A percentile compares a stretch with the other conserved stretches of the same genome.
Evolutionary conservation across 2,329 filamentous ascomycete species (phyloP).

Genomic region (Neonectria punicea): DNA sequence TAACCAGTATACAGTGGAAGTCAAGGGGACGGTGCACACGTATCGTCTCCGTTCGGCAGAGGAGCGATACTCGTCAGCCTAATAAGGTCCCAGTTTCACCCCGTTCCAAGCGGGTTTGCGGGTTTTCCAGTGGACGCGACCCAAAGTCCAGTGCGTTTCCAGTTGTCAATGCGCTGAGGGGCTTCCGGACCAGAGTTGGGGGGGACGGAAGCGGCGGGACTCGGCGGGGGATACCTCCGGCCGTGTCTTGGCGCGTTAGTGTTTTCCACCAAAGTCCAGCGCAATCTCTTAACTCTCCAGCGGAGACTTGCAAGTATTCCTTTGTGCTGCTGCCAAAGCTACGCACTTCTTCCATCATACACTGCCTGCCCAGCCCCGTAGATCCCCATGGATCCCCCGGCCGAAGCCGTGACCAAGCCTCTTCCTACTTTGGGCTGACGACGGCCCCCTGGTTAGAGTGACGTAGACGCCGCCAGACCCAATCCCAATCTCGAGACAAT

Average conservation of each 20-base stretch:
- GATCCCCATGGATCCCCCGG: neutral
- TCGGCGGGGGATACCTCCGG: slow-evolving; percentile 4
- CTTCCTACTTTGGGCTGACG: slow-evolving; percentile 11
- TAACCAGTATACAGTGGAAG: neutral
- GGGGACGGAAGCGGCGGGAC: slow-evolving; percentile 23
- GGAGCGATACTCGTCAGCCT: slow-evolving; percentile 7
- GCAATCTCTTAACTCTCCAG: neutral
- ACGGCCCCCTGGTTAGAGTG: slow-evolving; percentile 7
- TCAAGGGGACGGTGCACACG: neutral
- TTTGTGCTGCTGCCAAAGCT: too few relatives aligned
- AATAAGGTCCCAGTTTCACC: slow-evolving; percentile 11
- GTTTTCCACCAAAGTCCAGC: neutral
- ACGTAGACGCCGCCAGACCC: slow-evolving; percentile 13
- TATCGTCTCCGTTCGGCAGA: slow-evolving; percentile 23
- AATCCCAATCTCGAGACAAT: neutral
- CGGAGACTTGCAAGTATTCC: slow-evolving; percentile 2
- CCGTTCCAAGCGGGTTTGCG: slow-evolving; percentile 1
- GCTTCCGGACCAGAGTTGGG: neutral
- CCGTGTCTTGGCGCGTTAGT: slow-evolving; percentile 16
- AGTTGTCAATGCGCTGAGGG: neutral
- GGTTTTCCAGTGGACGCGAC: neutral
- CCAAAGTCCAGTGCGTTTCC: slow-evolving; percentile 1
- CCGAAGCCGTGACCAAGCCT: slow-evolving; percentile 19
- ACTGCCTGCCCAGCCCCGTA: neutral
- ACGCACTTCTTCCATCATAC: neutral